A percentile compares a stretch with the other conserved stretches of the same genome.
These are phyloP conservation scores for Mortierella antarctica DNA, from an alignment of 192 early-diverging fungal species.

Conservation along the genomic window DNA sequence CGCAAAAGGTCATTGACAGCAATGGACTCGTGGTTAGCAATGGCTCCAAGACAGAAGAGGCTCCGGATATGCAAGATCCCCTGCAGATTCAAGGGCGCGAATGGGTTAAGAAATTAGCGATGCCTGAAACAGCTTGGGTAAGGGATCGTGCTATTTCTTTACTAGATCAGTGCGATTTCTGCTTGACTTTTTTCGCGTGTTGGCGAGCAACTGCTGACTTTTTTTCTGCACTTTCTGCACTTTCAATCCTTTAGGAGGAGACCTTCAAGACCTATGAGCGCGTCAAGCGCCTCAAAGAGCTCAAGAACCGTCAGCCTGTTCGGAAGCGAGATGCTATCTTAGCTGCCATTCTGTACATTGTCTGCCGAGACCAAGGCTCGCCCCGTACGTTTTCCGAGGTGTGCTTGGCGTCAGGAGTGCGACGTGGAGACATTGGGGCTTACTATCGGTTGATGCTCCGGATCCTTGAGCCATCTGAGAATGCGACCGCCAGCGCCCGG, in stretches of 20 bases:
- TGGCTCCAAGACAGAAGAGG: constrained; percentile 2
- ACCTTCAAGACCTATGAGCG: constrained; percentile 62
- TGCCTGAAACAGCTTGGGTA: constrained; percentile 49
- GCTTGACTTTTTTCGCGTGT: neutral
- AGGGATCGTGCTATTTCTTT: neutral
- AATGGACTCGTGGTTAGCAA: neutral
- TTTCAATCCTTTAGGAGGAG: constrained; percentile 35
- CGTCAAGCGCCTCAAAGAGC: constrained; percentile 67
- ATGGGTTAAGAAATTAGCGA: constrained; percentile 37
- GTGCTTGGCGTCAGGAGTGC: constrained; percentile 68
- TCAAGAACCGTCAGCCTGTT: constrained; percentile 74
- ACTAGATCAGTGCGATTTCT: too few species aligned
- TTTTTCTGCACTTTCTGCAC: neutral
- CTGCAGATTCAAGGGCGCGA: constrained; percentile 40
- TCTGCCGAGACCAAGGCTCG: constrained; percentile 66
- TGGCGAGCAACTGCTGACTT: neutral
- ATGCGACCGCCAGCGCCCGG: constrained; percentile 28
- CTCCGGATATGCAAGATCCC: constrained; percentile 20
- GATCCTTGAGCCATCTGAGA: constrained; percentile 61
- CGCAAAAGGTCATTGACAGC: too few species aligned
- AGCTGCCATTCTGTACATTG: constrained; percentile 69
- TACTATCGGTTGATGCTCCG: constrained; percentile 73
- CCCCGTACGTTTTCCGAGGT: constrained; percentile 74
- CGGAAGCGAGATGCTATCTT: constrained; percentile 71
- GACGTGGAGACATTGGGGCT: constrained; percentile 69